phyloP scores from a whole-genome alignment of 2,329 filamentous ascomycete species.

The Diaporthe caulivora region DNA sequence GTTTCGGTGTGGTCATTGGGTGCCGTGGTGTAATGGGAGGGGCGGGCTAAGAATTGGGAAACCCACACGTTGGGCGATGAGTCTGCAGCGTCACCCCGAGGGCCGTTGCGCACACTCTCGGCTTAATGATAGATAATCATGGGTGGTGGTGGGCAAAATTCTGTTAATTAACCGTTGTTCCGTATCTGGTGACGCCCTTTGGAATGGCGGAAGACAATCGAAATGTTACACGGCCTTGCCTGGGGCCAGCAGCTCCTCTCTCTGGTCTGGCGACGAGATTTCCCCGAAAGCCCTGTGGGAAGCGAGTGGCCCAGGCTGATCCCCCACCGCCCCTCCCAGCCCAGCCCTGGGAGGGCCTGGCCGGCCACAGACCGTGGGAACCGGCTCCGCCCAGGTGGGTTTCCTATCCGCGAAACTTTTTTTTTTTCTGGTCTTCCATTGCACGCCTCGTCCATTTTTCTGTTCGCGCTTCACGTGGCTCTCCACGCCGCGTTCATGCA shows the following conservation, averaged over 20 bases:
- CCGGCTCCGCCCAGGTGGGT: background rate
- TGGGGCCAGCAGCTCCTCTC: background rate
- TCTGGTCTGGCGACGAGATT: background rate
- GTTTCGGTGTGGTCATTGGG: background rate
- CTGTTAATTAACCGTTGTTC: background rate
- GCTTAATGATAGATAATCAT: background rate
- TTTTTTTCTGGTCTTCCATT: background rate
- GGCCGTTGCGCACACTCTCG: background rate
- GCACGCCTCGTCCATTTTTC: background rate
- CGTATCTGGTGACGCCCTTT: background rate
- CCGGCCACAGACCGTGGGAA: slow-evolving; percentile 5
- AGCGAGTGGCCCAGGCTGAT: slow-evolving; percentile 3
- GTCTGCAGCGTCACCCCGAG: background rate
- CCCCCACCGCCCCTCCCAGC: background rate
- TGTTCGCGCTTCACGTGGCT: slow-evolving; percentile 24
- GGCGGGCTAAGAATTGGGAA: background rate
- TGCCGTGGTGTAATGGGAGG: slow-evolving; percentile 1
- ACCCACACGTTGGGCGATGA: slow-evolving; percentile 6
- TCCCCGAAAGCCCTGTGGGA: slow-evolving; percentile 3
- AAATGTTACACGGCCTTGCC: background rate
- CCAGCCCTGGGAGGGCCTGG: slow-evolving; percentile 27
- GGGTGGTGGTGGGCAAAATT: slow-evolving; percentile 10
- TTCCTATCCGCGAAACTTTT: background rate
- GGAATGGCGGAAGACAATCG: background rate
- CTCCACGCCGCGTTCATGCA: slow-evolving; percentile 14